Conservation (phyloP, 2,329 filamentous ascomycete species). For the Basipetospora chlamydospora region DNA sequence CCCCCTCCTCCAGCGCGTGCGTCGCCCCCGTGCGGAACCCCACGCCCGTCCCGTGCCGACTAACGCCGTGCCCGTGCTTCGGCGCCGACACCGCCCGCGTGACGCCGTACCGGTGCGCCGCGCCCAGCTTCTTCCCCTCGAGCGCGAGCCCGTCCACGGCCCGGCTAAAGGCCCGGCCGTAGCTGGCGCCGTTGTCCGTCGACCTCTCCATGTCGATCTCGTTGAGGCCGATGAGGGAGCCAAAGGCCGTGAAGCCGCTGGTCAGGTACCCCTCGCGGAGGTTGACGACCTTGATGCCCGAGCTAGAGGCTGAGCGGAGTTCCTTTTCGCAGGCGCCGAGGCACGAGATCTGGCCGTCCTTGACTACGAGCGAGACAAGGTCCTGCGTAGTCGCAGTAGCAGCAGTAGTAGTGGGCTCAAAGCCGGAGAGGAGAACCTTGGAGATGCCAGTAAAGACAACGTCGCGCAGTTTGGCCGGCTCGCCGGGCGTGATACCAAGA, state of each 20-base stretch:
- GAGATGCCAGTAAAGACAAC: slow-evolving; percentile 43
- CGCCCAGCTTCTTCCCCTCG: slow-evolving; percentile 39
- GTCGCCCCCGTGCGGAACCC: slow-evolving; percentile 39
- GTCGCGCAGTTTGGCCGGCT: slow-evolving; percentile 21
- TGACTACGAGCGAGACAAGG: slow-evolving; percentile 25
- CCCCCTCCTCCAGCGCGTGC: slow-evolving; percentile 29
- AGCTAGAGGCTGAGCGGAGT: slow-evolving; percentile 13
- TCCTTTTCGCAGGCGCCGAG: slow-evolving; percentile 36
- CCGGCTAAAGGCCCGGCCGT: slow-evolving; percentile 34
- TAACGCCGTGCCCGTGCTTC: slow-evolving; percentile 24
- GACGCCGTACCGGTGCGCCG: slow-evolving; percentile 39
- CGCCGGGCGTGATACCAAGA: slow-evolving; percentile 26
- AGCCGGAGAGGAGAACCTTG: slow-evolving; percentile 9
- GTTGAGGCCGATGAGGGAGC: slow-evolving; percentile 44
- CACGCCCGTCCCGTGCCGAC: slow-evolving; percentile 39
- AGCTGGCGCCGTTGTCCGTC: slow-evolving; percentile 35
- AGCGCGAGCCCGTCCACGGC: slow-evolving; percentile 42
- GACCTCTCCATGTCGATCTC: slow-evolving; percentile 44
- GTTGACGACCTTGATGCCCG: background rate
- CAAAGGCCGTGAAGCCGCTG: slow-evolving; percentile 45
- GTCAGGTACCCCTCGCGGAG: slow-evolving; percentile 47
- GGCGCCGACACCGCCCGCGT: slow-evolving; percentile 45
- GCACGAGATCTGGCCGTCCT: slow-evolving; percentile 39
- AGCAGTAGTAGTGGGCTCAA: too few species aligned
- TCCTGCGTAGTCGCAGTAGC: slow-evolving; percentile 7